These are phyloP conservation scores for Cucurbita moschata DNA, from an alignment of 306 rosid genomes.

Conservation along the genomic window DNA sequence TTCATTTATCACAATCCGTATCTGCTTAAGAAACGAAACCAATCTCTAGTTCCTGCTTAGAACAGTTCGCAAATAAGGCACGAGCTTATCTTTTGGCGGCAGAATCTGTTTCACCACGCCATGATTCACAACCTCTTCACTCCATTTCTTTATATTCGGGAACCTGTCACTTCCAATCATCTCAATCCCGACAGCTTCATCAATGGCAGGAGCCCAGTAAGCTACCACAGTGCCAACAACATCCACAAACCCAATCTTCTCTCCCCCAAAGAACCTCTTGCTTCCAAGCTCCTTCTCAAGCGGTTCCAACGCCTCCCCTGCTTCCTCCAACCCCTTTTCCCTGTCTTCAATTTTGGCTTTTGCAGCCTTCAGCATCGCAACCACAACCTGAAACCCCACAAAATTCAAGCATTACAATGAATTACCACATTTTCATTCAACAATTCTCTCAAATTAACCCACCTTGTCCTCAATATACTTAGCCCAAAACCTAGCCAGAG, in stretches of 20 bases:
- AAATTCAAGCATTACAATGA: too few relatives aligned
- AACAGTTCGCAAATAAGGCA: background rate
- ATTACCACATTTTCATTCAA: too few relatives aligned
- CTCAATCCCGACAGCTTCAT: constrained; percentile 28
- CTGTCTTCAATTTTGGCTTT: constrained; percentile 9
- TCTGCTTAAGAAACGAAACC: too few relatives aligned
- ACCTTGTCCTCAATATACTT: background rate
- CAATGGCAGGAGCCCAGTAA: constrained; percentile 26
- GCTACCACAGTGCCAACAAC: constrained; percentile 26
- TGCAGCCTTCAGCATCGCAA: constrained; percentile 12
- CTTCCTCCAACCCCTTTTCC: constrained; percentile 23
- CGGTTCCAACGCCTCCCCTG: constrained; percentile 14
- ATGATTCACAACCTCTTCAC: constrained; percentile 16
- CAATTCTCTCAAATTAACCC: too few relatives aligned
- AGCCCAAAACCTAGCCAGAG: constrained; percentile 15
- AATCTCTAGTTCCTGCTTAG: too few relatives aligned
- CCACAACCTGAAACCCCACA: background rate
- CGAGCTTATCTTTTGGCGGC: constrained; percentile 14
- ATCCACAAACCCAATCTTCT: constrained; percentile 30
- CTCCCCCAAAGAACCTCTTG: constrained; percentile 43
- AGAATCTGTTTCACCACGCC: constrained; percentile 15
- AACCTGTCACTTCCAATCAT: constrained; percentile 8
- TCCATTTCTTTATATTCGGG: constrained; percentile 29
- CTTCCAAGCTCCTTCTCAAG: constrained; percentile 40
- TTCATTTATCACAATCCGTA: too few relatives aligned